These are phyloP conservation scores for Trichophyton benhamiae DNA, from an alignment of 2,329 filamentous ascomycete species.

Conservation along the genomic window DNA sequence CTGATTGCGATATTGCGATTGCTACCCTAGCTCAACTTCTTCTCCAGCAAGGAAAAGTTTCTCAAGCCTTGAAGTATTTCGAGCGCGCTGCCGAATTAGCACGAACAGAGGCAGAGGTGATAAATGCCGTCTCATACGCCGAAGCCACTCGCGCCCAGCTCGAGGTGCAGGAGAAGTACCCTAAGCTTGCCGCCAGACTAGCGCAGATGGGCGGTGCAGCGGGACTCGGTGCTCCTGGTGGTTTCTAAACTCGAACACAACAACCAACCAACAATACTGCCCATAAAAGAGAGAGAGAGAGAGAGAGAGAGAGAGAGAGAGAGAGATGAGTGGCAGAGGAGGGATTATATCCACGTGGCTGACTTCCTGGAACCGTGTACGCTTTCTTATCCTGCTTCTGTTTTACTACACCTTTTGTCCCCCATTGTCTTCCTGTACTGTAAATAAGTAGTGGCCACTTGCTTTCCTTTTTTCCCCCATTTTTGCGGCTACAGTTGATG, in stretches of 20 bases:
- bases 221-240: conserved; percentile 18
- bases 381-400: not conserved
- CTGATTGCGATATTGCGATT: conserved; percentile 96
- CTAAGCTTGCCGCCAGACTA: conserved; percentile 62
- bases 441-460: conserved; percentile 1
- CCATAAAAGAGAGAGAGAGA: not conserved
- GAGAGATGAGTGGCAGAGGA: not conserved
- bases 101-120: conserved; percentile 85
- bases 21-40: conserved; percentile 97
- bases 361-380: not conserved
- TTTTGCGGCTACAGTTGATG: not conserved
- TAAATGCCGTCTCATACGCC: conserved; percentile 92
- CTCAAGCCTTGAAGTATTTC: conserved; percentile 90
- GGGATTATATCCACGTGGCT: not conserved
- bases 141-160: conserved; percentile 94
- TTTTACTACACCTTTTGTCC: not conserved
- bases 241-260: not conserved
- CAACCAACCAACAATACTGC: not conserved
- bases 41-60: conserved; percentile 93
- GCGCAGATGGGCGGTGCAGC: conserved; percentile 44
- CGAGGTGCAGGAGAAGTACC: conserved; percentile 79
- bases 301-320: not conserved
- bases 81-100: conserved; percentile 91
- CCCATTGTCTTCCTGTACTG: not conserved
- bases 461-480: not conserved